Evolutionary conservation across 108 stramenopile species (phyloP).

Genomic region (Fragilariopsis cylindrus): DNA sequence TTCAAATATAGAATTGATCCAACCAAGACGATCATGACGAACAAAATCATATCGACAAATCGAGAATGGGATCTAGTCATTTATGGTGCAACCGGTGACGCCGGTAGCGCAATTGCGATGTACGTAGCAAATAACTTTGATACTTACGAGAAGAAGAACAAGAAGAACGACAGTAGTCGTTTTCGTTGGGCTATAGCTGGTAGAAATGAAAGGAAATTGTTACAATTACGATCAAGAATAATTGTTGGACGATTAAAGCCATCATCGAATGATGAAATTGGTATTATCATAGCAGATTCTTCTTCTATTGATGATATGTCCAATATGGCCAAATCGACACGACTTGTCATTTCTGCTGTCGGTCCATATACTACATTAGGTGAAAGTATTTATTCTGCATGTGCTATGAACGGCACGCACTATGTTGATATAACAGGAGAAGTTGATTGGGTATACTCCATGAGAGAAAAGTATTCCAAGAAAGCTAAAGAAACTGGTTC

Average conservation of each 20-base stretch:
- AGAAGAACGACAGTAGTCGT: neutral
- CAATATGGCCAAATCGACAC: slow-evolving; percentile 54
- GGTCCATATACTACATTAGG: slow-evolving; percentile 91
- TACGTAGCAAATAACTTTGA: slow-evolving; percentile 2
- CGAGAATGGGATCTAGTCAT: slow-evolving; percentile 14
- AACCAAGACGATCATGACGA: neutral
- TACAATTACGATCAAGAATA: neutral
- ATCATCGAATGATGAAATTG: neutral
- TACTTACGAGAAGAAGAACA: neutral
- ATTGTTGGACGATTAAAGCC: neutral
- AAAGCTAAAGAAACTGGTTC: slow-evolving; percentile 60
- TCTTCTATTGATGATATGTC: neutral
- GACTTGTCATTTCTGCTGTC: slow-evolving; percentile 65
- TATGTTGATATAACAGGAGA: slow-evolving; percentile 96
- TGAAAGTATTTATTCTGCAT: slow-evolving; percentile 68
- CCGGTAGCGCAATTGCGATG: slow-evolving; percentile 4
- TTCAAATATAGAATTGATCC: too few relatives aligned
- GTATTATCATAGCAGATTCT: neutral
- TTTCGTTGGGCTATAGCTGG: slow-evolving; percentile 36
- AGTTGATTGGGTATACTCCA: slow-evolving; percentile 74
- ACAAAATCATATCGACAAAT: neutral
- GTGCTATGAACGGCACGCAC: slow-evolving; percentile 78
- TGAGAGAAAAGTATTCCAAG: slow-evolving; percentile 62
- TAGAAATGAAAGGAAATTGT: slow-evolving; percentile 36
- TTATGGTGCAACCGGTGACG: slow-evolving; percentile 10